phyloP scores from a whole-genome alignment of 2,329 filamentous ascomycete genomes.

The Parastagonospora avenae region DNA sequence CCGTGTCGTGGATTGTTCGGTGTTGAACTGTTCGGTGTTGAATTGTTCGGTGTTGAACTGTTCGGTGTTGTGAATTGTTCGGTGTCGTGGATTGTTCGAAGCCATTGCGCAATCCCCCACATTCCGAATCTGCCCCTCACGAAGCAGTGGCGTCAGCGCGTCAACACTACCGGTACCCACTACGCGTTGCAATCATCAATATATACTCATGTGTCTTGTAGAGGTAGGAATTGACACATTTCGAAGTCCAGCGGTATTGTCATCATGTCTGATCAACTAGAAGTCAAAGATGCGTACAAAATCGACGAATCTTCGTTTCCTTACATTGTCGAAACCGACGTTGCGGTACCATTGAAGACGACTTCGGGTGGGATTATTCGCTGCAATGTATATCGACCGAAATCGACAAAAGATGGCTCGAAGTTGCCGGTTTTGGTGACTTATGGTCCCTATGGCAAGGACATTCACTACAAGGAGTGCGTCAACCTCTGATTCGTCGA shows the following conservation, averaged over 20 bases:
- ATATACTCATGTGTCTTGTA: constrained; percentile 20
- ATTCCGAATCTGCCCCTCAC: constrained; percentile 21
- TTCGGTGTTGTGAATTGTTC: too few relatives aligned
- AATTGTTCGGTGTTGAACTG: too few relatives aligned
- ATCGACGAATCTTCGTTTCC: constrained; percentile 43
- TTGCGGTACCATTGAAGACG: constrained; percentile 51
- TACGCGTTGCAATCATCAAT: constrained; percentile 12
- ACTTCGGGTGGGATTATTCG: constrained; percentile 50
- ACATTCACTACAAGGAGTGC: constrained; percentile 66
- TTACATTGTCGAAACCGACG: constrained; percentile 60
- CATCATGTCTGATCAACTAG: constrained; percentile 32
- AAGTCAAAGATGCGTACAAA: constrained; percentile 40
- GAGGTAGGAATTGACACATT: background rate
- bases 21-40: too few relatives aligned
- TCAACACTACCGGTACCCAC: constrained; percentile 11
- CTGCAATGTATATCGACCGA: constrained; percentile 59
- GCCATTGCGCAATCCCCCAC: constrained; percentile 14
- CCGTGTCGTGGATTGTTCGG: too few relatives aligned
- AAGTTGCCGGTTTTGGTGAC: constrained; percentile 68
- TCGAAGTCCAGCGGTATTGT: background rate
- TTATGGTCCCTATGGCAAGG: constrained; percentile 76
- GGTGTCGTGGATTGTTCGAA: too few relatives aligned
- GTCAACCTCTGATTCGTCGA: background rate
- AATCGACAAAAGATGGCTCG: constrained; percentile 35
- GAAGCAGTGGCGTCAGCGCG: constrained; percentile 4